These are phyloP conservation scores for Alternaria solani DNA, from an alignment of 2,329 filamentous ascomycete genomes.

Conservation along the genomic window DNA sequence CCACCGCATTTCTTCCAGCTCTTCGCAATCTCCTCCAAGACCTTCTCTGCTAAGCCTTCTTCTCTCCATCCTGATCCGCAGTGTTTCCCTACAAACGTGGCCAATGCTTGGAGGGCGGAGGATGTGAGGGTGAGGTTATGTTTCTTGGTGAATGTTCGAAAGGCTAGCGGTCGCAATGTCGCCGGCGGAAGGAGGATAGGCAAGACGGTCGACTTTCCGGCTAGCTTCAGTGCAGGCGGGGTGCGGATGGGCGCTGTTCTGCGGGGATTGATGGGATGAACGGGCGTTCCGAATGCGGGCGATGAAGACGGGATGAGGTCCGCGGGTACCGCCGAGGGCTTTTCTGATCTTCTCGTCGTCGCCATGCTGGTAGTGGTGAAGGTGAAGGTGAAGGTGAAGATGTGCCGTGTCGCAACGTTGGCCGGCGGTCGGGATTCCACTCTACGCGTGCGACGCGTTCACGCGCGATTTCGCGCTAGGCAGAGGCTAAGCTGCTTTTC, in stretches of 20 bases:
- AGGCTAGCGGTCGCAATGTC: constrained; percentile 87
- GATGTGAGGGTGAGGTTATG: constrained; percentile 93
- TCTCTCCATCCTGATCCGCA: constrained; percentile 97
- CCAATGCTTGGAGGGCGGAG: constrained; percentile 82
- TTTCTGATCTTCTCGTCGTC: constrained; percentile 40
- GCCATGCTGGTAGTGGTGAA: constrained; percentile 31
- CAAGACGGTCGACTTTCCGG: constrained; percentile 69
- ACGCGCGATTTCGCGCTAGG: constrained; percentile 13
- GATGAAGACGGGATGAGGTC: constrained; percentile 85
- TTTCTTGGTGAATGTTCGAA: constrained; percentile 96
- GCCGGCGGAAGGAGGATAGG: constrained; percentile 89
- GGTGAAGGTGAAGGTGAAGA: constrained; percentile 12
- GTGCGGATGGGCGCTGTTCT: constrained; percentile 52
- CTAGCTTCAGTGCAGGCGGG: constrained; percentile 60
- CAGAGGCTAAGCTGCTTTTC: constrained; percentile 16
- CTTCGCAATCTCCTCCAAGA: constrained; percentile 89
- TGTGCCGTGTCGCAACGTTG: constrained; percentile 1
- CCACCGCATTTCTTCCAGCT: constrained; percentile 91
- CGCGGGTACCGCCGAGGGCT: constrained; percentile 38
- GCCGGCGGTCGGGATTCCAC: constrained; percentile 16
- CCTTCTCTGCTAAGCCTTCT: constrained; percentile 89
- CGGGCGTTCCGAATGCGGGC: constrained; percentile 86
- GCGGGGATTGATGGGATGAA: constrained; percentile 74
- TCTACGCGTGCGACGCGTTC: constrained; percentile 36
- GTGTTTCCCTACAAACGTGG: constrained; percentile 88